Conservation (phyloP, 148 eudicot species). For the Cornus florida region DNA sequence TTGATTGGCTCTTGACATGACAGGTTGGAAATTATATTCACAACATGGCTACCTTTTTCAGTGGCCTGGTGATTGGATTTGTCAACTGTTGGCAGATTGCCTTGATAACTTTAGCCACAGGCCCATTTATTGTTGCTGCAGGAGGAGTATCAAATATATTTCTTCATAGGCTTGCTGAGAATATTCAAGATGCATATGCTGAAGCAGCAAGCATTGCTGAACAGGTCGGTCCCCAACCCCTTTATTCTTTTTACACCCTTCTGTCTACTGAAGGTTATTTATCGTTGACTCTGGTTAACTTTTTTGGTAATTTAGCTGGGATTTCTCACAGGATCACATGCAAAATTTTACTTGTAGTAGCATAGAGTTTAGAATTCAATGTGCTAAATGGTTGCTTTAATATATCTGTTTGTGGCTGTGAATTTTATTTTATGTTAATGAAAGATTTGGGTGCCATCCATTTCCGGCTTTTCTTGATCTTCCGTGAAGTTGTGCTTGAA, state of each 20-base stretch:
- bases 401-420: neutral
- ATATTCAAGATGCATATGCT: conserved; percentile 99
- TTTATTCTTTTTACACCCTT: no score
- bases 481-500: neutral
- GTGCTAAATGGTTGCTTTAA: neutral
- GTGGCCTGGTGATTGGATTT: conserved; percentile 92
- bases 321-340: neutral
- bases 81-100: conserved; percentile 95
- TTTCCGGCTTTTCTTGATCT: no score
- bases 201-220: conserved; percentile 99
- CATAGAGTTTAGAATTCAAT: neutral
- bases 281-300: neutral
- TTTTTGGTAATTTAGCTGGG: conserved; percentile 1
- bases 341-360: neutral
- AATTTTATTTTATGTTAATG: neutral
- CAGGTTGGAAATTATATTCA: conserved; percentile 99
- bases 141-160: conserved; percentile 99
- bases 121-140: conserved; percentile 98
- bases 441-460: neutral
- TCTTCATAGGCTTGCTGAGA: conserved; percentile 98
- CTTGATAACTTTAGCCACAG: conserved; percentile 88
- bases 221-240: conserved; percentile 49
- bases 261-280: neutral
- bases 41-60: conserved; percentile 97
- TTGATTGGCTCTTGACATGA: conserved; percentile 5